Conservation (phyloP, 805 yeast genomes). For the Grigorovia jiainica region DNA sequence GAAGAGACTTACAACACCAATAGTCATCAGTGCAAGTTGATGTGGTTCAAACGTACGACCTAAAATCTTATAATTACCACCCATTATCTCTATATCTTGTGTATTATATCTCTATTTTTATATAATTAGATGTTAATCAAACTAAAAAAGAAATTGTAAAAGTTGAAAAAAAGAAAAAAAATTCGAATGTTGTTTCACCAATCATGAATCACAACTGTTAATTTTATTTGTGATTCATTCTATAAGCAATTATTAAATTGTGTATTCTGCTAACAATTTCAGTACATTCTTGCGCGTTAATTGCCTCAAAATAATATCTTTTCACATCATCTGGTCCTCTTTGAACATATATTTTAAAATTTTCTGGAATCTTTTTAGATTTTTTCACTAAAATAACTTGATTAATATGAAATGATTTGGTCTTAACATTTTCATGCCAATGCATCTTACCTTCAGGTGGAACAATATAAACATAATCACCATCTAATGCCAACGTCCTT, state of each 20-base stretch:
- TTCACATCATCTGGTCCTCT: conserved; percentile 57
- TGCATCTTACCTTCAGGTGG: conserved; percentile 69
- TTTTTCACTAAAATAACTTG: conserved; percentile 71
- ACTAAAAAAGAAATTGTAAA: background rate
- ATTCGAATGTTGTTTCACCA: background rate
- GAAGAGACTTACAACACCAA: conserved; percentile 55
- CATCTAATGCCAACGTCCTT: conserved; percentile 79
- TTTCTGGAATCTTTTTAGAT: conserved; percentile 62
- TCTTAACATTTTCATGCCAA: conserved; percentile 69
- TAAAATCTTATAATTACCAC: conserved; percentile 71
- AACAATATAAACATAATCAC: conserved; percentile 82
- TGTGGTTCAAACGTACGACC: conserved; percentile 83
- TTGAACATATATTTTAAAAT: conserved; percentile 71
- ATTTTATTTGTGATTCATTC: conserved; percentile 28
- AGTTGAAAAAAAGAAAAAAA: background rate
- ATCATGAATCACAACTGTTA: background rate
- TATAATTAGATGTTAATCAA: too few relatives aligned
- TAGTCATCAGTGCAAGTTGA: conserved; percentile 74
- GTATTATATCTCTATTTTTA: too few relatives aligned
- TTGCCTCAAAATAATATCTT: conserved; percentile 81
- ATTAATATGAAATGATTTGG: conserved; percentile 76
- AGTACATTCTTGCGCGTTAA: conserved; percentile 45
- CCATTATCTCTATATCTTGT: conserved; percentile 39
- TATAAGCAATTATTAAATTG: conserved; percentile 47
- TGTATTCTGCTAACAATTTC: conserved; percentile 70